Evolutionary conservation across 208 protist genomes (phyloP), one percentile per base, ranked within the genome.

Genomic region (Phytomonas serpens): DNA sequence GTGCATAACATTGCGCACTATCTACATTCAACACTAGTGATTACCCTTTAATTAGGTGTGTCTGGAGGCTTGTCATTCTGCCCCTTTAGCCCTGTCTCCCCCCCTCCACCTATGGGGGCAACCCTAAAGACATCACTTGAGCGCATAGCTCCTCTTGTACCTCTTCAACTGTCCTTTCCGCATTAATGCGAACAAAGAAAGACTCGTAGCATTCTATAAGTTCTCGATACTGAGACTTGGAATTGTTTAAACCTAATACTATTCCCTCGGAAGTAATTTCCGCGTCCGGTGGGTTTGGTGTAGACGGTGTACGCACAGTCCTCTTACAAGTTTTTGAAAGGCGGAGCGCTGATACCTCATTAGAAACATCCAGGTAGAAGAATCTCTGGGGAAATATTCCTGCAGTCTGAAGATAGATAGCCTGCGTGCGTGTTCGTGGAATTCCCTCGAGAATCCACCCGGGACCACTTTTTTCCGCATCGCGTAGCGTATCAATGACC

Each of bases 361-460:
- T 34, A 3, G 29, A 71, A 2, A 89, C 76, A 72, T 93, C 80
- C 40, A 94, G 79, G 67, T 86, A 76, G 65, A 96, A 78, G 67
- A 94, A 79, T 14, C 72, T 74, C 62, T 92, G 79, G 2, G 89
- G 88, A n/a, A 81, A 88, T 23, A 94, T 76, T 1, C 86, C 84
- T 6, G 78, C 76, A 29, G 75, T 66, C 72, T 94, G 92, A 47
- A 96, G 83, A 68, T 83, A 89, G 27, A 93, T 86, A 23, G 87
- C 85, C 65, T 93, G 81, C 1, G 87, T 84, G 11, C 88, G 85
- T 0, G 81, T 91, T 32, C 77, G 77, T 0, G 93, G 93, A 57
- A 94, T 94, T 6, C 90, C 91, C 74, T 95, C 88, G 30, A 95
- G 79, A 33, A 97, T 77, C 87, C 89, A 97, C 3, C 93, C 93